A percentile compares a stretch with the other conserved stretches of the same genome.
These are phyloP conservation scores for Aspergillus sp. DNA, from an alignment of 2,329 filamentous ascomycete genomes.

Conservation along the genomic window DNA sequence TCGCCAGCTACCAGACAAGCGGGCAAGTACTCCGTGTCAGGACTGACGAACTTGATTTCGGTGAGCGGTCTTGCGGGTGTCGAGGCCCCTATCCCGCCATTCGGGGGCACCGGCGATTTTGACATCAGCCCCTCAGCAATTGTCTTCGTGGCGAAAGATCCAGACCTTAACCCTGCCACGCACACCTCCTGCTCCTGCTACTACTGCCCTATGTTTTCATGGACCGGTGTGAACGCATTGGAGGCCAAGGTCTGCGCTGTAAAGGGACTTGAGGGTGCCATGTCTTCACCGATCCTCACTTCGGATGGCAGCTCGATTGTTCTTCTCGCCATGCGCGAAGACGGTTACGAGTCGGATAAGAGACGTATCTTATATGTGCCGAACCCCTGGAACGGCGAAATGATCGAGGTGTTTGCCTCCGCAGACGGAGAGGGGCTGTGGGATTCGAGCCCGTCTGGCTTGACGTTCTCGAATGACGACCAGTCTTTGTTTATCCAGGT, in stretches of 20 bases:
- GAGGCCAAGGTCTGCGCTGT: conserved; percentile 38
- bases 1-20: conserved; percentile 40
- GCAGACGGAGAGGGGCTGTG: conserved; percentile 43
- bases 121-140: conserved; percentile 49
- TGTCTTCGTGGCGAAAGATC: conserved; percentile 51
- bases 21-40: conserved; percentile 43
- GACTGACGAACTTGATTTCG: conserved; percentile 47
- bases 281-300: conserved; percentile 48
- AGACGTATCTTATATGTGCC: conserved; percentile 48
- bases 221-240: conserved; percentile 38
- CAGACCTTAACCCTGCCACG: conserved; percentile 46
- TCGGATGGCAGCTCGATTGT: conserved; percentile 48
- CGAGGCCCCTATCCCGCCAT: conserved; percentile 52
- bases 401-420: conserved; percentile 43
- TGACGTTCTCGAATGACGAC: conserved; percentile 47
- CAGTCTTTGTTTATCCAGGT: conserved; percentile 44
- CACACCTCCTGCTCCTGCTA: conserved; percentile 52
- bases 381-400: conserved; percentile 43
- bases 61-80: conserved; percentile 43
- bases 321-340: conserved; percentile 46
- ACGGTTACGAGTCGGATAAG: conserved; percentile 52
- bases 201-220: conserved; percentile 47
- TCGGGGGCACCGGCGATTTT: conserved; percentile 50
- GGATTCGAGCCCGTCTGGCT: conserved; percentile 43
- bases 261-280: conserved; percentile 44